phyloP scores from a whole-genome alignment of 176 grass and related monocot genomes.

The Elymus sibiricus region DNA sequence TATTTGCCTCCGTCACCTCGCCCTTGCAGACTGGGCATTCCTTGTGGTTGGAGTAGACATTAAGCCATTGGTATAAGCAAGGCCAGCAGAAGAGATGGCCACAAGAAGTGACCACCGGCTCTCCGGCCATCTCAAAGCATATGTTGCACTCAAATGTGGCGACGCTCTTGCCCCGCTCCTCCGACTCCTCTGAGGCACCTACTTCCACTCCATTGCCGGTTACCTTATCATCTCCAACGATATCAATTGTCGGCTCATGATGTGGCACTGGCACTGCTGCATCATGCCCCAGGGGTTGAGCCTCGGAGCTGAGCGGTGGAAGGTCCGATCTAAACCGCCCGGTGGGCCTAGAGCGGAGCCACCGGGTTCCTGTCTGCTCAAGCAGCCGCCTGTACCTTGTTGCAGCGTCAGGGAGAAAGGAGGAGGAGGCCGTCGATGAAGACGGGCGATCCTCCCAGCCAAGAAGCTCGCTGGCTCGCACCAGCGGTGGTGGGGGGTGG shows the following conservation, averaged over 20 bases:
- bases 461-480: slow-evolving; percentile 38
- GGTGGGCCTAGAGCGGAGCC: slow-evolving; percentile 30
- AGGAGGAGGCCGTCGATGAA: slow-evolving; percentile 52
- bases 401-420: slow-evolving; percentile 33
- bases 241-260: slow-evolving; percentile 32
- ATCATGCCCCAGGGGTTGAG: slow-evolving; percentile 31
- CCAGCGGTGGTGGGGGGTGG: slow-evolving; percentile 27
- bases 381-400: slow-evolving; percentile 53
- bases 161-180: slow-evolving; percentile 46
- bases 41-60: slow-evolving; percentile 87
- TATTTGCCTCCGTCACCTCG: slow-evolving; percentile 75
- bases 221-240: slow-evolving; percentile 38
- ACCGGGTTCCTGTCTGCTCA: slow-evolving; percentile 45
- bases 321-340: slow-evolving; percentile 81
- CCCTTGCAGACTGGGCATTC: slow-evolving; percentile 99
- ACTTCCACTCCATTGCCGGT: slow-evolving; percentile 33
- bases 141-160: slow-evolving; percentile 91
- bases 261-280: slow-evolving; percentile 22
- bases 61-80: slow-evolving; percentile 94
- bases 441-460: slow-evolving; percentile 51
- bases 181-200: slow-evolving; percentile 39
- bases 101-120: slow-evolving; percentile 96
- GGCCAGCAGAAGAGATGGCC: slow-evolving; percentile 99
- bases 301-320: slow-evolving; percentile 39
- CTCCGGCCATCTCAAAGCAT: slow-evolving; percentile 91